Base-by-base conservation (phyloP, 1,284 basidiomycete genomes). In the Sanghuangporus baumii region DNA sequence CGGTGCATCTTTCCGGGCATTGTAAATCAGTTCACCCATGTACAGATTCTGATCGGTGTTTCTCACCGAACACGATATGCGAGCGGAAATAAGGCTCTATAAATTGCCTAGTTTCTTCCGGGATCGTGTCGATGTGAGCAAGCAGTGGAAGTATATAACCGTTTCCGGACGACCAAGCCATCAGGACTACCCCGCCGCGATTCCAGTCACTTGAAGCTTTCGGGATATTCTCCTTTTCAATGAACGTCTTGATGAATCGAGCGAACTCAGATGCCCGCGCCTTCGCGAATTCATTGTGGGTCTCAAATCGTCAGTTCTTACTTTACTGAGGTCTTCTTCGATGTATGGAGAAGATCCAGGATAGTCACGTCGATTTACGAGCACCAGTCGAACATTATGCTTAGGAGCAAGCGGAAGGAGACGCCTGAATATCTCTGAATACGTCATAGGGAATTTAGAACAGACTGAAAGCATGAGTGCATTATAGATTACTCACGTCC, bases 361-460 rank as follows among this genome's bases (percentile, higher is more conserved):
- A 51, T 70, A 70, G 57, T 69, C 69, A 12, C 68, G 56, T 9
- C 69, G 61, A 56, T 70, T 70, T 16, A 68, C 31, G n/a, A 67
- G 50, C 20, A 70, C 63, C 41, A 70, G 60, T 9, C 69, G 67
- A 36, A 68, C 55, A 16, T 65, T 55, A 48, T 65, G 62, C 8
- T 56, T 41, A n/a, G 61, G 55, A 5, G 69, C 69, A 47, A 66
- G 48, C 14, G 66, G 65, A 36, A 68, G 12, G 40, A 70, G 57
- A 31, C 60, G 67, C 8, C 61, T 64, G 52, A 70, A 70, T 18
- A 68, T 65, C 23, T 65, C 69, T 70, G 12, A 37, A 31, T 3
- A 20, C 5, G 5, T 43, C 2, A 2, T 43, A 14, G 41, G 14
- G n/a, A 5, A 23, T 23, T 31, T 5, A 4, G 26, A 31, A 31